A percentile compares a stretch with the other conserved stretches of the same genome.
Evolutionary conservation across 352 stramenopile genomes (phyloP).

Genomic region (Pythium aquatile): DNA sequence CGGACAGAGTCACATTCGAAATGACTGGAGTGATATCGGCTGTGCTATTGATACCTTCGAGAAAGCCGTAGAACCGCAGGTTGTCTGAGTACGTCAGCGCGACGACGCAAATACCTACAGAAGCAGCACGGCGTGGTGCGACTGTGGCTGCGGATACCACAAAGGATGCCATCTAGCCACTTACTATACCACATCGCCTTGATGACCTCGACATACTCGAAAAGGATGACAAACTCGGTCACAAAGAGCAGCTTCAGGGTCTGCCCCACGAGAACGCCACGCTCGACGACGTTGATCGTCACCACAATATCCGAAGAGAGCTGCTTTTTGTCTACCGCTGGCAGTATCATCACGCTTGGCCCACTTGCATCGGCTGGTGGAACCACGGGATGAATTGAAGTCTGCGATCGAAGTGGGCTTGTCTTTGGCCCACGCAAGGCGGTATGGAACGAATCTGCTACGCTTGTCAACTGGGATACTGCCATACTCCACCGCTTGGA

Average conservation of each 20-base stretch:
- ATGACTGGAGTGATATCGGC: neutral
- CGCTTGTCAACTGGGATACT: neutral
- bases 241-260: slow-evolving; percentile 29
- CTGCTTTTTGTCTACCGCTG: neutral
- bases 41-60: slow-evolving; percentile 18
- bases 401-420: too few relatives aligned
- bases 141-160: neutral
- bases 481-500: neutral
- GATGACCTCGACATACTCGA: slow-evolving; percentile 41
- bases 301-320: neutral
- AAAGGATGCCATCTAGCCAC: neutral
- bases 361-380: too few relatives aligned
- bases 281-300: neutral
- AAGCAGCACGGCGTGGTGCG: too few relatives aligned
- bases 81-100: slow-evolving; percentile 27
- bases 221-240: slow-evolving; percentile 36
- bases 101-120: slow-evolving; percentile 10
- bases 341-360: neutral
- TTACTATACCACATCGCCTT: slow-evolving; percentile 33
- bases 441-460: neutral
- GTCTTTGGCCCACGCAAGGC: neutral
- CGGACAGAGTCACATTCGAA: slow-evolving; percentile 20
- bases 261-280: slow-evolving; percentile 4
- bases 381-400: neutral
- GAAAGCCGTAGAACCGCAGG: slow-evolving; percentile 30